These are phyloP conservation scores for Staphylotrichum tortipilum DNA, from an alignment of 495 filamentous ascomycete species.

Conservation along the genomic window DNA sequence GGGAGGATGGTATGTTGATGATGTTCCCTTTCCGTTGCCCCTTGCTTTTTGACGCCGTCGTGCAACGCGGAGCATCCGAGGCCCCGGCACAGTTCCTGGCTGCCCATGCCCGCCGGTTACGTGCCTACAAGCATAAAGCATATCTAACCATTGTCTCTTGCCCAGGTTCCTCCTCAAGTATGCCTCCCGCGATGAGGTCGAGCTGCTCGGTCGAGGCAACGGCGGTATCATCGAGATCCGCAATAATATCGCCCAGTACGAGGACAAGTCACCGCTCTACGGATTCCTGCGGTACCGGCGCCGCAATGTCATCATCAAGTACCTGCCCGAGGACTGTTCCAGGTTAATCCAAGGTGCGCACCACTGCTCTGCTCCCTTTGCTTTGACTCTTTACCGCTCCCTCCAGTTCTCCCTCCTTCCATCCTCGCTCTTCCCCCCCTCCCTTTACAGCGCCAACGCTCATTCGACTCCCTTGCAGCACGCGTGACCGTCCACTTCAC, in stretches of 20 bases:
- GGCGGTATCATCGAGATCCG: conserved; percentile 82
- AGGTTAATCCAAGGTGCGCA: conserved; percentile 83
- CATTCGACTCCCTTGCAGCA: conserved; percentile 41
- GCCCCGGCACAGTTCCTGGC: background rate
- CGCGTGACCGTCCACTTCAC: conserved; percentile 92
- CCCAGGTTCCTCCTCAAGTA: conserved; percentile 92
- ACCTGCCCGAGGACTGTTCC: conserved; percentile 82
- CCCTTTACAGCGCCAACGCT: conserved; percentile 9
- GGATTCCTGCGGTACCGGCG: conserved; percentile 86
- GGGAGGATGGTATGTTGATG: conserved; percentile 94
- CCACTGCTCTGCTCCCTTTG: conserved; percentile 8
- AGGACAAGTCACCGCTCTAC: conserved; percentile 79
- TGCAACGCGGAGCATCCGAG: background rate
- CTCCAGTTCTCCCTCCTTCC: no score
- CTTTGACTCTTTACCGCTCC: no score
- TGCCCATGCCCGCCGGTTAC: no score
- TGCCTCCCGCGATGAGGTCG: conserved; percentile 76
- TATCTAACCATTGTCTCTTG: conserved; percentile 14
- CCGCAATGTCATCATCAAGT: conserved; percentile 85
- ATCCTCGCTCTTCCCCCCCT: no score
- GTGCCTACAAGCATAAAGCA: no score
- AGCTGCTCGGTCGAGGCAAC: conserved; percentile 65
- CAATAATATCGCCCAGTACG: conserved; percentile 64
- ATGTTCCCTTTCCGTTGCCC: background rate
- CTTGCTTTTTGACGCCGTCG: background rate